Base-by-base conservation (phyloP, 768 basidiomycete species). In the Mycena chlorophos region DNA sequence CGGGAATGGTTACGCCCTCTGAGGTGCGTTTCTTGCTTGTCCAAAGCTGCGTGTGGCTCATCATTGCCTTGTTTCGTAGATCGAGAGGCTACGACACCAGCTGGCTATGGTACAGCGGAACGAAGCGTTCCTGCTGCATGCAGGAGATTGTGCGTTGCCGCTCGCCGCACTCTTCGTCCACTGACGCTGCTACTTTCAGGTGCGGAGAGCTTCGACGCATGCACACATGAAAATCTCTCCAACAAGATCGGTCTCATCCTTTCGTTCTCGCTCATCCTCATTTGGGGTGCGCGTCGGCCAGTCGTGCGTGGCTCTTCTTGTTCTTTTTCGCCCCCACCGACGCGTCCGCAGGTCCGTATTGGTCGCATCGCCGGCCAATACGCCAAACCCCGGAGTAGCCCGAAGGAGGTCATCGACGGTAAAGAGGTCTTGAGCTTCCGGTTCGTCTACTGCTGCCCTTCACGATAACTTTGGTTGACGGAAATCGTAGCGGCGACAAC, bases 291-390 rank as follows among this genome's bases (percentile, higher is more conserved):
- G 4, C 86, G 94, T 45, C 74, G 94, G 28, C 97, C 95, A n/a
- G 88, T 98, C 31, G 95, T 97, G 63, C 40, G 84, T 75, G 12
- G 49, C 25, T 42, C 17, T 30, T 22, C 17, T 37, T 50, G 13
- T 27, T 49, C 47, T 22, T 56, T 51, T 28, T 27, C 28, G 43
- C 42, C 42, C 27, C 38, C 26, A 38, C 49, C 17, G 20, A 12
- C 29, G 19, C 42, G 60, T 51, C 2, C 40, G 4, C 55, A 90
- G 88, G 80, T 90, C 49, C 85, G 91, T 29, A 84, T 94, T 49
- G 91, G 91, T 5, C 84, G 97, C 12, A 98, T 98, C 58, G 97
- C 95, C 1, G 96, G 96, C 0, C 95, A 97, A 69, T 97, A 96
- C 62, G 94, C 95, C 16, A 97, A 96, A 69, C 97, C 96, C 1